Conservation (phyloP, 345 rosid genomes). For the Linum usitatissimum region DNA sequence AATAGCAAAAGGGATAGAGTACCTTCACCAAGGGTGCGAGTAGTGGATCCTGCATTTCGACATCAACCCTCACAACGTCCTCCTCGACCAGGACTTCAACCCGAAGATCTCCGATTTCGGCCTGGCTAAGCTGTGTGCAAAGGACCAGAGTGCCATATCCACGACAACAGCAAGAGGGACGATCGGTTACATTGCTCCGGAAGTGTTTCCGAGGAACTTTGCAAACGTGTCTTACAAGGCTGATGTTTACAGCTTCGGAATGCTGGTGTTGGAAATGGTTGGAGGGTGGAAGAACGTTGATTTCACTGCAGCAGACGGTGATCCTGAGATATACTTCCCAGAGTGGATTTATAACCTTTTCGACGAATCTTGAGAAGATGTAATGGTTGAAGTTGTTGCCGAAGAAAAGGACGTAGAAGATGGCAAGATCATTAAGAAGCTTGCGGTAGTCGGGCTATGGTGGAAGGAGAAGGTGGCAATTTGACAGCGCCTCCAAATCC, state of each 20-base stretch:
- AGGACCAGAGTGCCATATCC: slow-evolving; percentile 6
- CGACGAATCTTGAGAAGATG: slow-evolving; percentile 9
- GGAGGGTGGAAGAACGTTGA: slow-evolving; percentile 7
- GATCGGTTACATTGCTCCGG: slow-evolving; percentile 16
- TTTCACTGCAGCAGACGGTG: neutral
- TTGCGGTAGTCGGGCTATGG: slow-evolving; percentile 8
- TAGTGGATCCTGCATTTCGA: slow-evolving; percentile 14
- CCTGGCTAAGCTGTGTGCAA: slow-evolving; percentile 12
- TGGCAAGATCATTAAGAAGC: slow-evolving; percentile 6
- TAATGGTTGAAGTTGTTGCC: neutral
- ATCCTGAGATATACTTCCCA: slow-evolving; percentile 6
- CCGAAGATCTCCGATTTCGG: slow-evolving; percentile 19
- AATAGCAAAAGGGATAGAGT: slow-evolving; percentile 18
- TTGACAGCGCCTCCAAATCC: slow-evolving; percentile 13
- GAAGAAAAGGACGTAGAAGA: neutral
- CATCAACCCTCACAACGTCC: slow-evolving; percentile 11
- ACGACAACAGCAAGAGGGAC: slow-evolving; percentile 16
- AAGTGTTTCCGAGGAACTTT: slow-evolving; percentile 15
- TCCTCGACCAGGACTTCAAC: slow-evolving; percentile 11
- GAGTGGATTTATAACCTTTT: slow-evolving; percentile 11
- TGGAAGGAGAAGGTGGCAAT: slow-evolving; percentile 9
- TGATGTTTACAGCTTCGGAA: slow-evolving; percentile 15
- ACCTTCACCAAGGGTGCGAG: slow-evolving; percentile 18
- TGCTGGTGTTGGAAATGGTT: slow-evolving; percentile 11
- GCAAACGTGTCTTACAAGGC: slow-evolving; percentile 11